Base-by-base conservation (phyloP, 108 stramenopile species). In the Aurantiochytrium sp. region DNA sequence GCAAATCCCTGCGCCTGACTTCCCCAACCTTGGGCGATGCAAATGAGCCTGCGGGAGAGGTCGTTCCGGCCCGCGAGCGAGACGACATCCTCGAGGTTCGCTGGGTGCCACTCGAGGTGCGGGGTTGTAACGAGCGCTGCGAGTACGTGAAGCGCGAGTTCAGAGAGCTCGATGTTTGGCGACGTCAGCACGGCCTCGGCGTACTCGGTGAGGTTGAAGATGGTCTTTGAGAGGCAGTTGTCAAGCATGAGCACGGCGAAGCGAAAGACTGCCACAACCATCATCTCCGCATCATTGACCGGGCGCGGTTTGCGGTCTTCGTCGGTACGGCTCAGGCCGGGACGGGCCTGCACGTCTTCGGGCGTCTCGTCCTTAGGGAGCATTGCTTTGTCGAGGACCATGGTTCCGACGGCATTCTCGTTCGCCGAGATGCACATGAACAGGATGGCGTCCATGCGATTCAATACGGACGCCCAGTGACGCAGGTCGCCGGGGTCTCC, bases 1-100 rank as follows among this genome's bases (percentile, higher is more conserved):
- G 39, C 73, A 81, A 81, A 81, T 6, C 73, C 73, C 32, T 81
- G 73, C 12, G 73, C 73, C 73, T 81, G 39, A 24, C 73, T 24
- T 12, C 73, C 73, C 73, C 73, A 81, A 27, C 73, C 45, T 2
- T 81, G 73, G 19, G 4, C 73, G 27, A 81, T 6, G 73, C 73
- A 81, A 12, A 81, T 41, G 39, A 81, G 73, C 24, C n/a, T 81
- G 45, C 45, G 39, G 10, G 42, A 22, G 42, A 81, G 39, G 17
- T 6, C 73, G 4, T 41, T 65, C 1, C 59, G 59, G 8, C 59
- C 59, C 24, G 24, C 10, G 15, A 65, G 34, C 32, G 59, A 65
- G 34, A 34, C 19, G 8, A 19, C 15, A 17, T 65, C 59, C 59
- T 65, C 59, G 59, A 17, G 15, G 34, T 27, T 65, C 19, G 22